These are phyloP conservation scores for Nakaseomyces delphensis DNA, from an alignment of 1,139 yeast genomes.

Conservation along the genomic window DNA sequence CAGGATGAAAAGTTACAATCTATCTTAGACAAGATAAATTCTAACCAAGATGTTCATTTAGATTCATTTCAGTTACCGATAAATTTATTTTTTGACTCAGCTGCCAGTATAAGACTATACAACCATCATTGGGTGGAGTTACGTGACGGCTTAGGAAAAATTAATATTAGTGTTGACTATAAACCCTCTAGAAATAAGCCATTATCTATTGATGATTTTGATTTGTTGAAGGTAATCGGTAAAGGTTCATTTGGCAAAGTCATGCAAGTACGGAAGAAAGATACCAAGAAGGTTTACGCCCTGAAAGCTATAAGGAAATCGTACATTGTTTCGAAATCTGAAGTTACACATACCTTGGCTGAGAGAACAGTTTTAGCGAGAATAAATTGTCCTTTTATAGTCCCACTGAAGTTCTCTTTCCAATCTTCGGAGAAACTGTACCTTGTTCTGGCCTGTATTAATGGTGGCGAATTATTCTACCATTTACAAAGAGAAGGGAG, in stretches of 20 bases:
- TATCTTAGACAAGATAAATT: conserved; percentile 29
- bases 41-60: conserved; percentile 36
- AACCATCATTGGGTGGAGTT: conserved; percentile 40
- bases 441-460: conserved; percentile 80
- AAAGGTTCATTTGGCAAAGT: conserved; percentile 98
- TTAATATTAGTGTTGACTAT: conserved; percentile 66
- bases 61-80: conserved; percentile 30
- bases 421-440: conserved; percentile 89
- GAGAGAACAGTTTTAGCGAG: conserved; percentile 91
- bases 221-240: conserved; percentile 85
- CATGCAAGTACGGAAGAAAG: conserved; percentile 93
- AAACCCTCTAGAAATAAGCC: conserved; percentile 63
- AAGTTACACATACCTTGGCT: conserved; percentile 90
- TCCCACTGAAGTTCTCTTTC: conserved; percentile 88
- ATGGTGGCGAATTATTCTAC: conserved; percentile 94
- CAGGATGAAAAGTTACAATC: conserved; percentile 27
- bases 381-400: conserved; percentile 87
- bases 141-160: conserved; percentile 31
- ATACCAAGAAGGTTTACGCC: conserved; percentile 88
- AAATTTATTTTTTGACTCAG: conserved; percentile 31
- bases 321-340: conserved; percentile 85
- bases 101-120: conserved; percentile 33
- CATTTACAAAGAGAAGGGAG: conserved; percentile 86
- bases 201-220: conserved; percentile 81
- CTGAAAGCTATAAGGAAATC: conserved; percentile 86